These are phyloP conservation scores for Aquilaria yunnanensis DNA, from an alignment of 345 rosid species.

Conservation along the genomic window DNA sequence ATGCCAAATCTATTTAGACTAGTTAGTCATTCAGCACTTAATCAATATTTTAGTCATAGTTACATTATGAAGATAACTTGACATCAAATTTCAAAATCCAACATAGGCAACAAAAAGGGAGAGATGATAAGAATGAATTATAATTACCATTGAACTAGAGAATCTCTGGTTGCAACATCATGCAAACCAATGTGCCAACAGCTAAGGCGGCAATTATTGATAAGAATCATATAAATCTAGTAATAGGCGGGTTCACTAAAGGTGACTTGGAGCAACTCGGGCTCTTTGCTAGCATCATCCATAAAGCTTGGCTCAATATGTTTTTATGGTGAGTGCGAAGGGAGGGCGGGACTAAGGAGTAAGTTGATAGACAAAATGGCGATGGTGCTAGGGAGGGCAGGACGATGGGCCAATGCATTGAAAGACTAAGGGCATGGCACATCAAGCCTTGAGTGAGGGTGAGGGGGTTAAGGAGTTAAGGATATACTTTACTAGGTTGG, in stretches of 20 bases:
- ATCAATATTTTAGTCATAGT: too few relatives aligned
- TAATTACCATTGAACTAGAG: constrained; percentile 69
- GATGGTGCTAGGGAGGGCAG: too few relatives aligned
- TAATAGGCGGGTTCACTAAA: constrained; percentile 62
- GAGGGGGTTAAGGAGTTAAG: too few relatives aligned
- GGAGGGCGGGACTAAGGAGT: too few relatives aligned
- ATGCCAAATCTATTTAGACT: neutral
- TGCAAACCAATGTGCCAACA: constrained; percentile 83
- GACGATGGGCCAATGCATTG: too few relatives aligned
- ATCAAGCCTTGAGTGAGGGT: too few relatives aligned
- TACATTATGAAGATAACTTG: neutral
- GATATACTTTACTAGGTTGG: too few relatives aligned
- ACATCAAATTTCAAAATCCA: neutral
- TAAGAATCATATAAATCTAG: constrained; percentile 84
- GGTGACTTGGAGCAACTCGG: constrained; percentile 47
- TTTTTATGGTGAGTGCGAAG: constrained; percentile 16
- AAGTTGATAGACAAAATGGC: too few relatives aligned
- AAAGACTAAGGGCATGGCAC: too few relatives aligned
- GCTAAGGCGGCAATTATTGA: constrained; percentile 72
- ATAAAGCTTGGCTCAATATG: constrained; percentile 26
- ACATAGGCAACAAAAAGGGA: neutral
- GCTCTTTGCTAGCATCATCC: constrained; percentile 21
- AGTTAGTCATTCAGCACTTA: neutral
- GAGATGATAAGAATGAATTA: neutral
- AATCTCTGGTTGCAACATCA: constrained; percentile 55